These are phyloP conservation scores for Larix kaempferi DNA, from an alignment of 75 land plant species.

Conservation along the genomic window DNA sequence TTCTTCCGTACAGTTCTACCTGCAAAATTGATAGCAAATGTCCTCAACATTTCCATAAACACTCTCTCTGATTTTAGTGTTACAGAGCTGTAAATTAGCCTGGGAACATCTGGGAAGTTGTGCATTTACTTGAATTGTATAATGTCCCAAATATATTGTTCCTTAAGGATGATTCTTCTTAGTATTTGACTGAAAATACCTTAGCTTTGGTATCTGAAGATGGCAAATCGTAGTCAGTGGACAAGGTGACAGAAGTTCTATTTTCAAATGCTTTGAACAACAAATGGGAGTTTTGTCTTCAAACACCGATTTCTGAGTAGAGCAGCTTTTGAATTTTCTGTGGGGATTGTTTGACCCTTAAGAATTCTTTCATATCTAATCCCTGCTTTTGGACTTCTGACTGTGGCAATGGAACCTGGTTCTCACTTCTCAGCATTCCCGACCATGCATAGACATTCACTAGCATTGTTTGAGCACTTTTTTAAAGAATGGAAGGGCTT, in stretches of 20 bases:
- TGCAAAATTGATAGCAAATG: constrained; percentile 54
- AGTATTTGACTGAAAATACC: background rate
- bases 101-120: constrained; percentile 9
- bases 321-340: background rate
- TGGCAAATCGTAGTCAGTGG: background rate
- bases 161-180: background rate
- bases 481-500: too few species aligned
- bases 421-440: constrained; percentile 40
- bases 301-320: background rate
- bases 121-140: background rate
- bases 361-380: background rate
- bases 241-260: background rate
- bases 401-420: constrained; percentile 34
- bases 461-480: background rate
- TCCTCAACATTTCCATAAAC: constrained; percentile 33
- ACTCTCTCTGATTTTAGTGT: constrained; percentile 29
- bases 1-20: constrained; percentile 47
- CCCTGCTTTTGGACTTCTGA: constrained; percentile 22
- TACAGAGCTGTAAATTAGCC: constrained; percentile 13
- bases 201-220: background rate
- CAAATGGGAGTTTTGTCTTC: constrained; percentile 21
- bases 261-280: constrained; percentile 34
- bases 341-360: background rate
- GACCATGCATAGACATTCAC: constrained; percentile 32
- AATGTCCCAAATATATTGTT: background rate